Evolutionary conservation across 2,329 filamentous ascomycete genomes (phyloP).

Genomic region (Whalleya microplaca): DNA sequence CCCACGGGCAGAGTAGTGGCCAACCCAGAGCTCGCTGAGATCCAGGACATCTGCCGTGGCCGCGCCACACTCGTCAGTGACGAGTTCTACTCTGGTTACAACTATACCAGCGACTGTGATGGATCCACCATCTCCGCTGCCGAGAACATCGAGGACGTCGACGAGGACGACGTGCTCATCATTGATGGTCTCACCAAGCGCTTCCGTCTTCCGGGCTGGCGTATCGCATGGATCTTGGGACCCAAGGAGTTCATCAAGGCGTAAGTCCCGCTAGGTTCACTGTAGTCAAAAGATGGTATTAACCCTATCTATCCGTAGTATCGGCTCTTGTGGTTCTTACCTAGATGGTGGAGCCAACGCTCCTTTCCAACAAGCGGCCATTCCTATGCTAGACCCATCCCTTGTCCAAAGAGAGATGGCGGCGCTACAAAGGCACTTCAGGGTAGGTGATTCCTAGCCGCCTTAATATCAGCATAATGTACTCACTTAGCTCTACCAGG

Average conservation of each 20-base stretch:
- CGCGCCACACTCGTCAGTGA: conserved; percentile 92
- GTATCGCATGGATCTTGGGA: conserved; percentile 93
- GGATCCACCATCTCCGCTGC: conserved; percentile 87
- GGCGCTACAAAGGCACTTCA: conserved; percentile 87
- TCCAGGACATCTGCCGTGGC: conserved; percentile 90
- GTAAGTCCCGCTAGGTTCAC: conserved; percentile 41
- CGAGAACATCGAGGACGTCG: conserved; percentile 86
- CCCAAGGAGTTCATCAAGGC: conserved; percentile 96
- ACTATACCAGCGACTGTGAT: conserved; percentile 92
- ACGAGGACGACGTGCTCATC: conserved; percentile 89
- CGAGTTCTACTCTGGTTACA: conserved; percentile 96
- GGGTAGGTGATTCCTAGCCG: conserved; percentile 42
- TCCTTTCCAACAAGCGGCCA: conserved; percentile 91
- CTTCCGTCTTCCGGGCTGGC: conserved; percentile 94
- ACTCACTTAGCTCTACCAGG: conserved; percentile 44
- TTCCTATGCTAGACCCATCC: conserved; percentile 87
- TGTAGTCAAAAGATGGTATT: conserved; percentile 4
- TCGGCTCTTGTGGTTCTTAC: conserved; percentile 90
- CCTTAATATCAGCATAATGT: not conserved
- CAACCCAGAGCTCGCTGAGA: conserved; percentile 83
- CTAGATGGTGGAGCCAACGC: conserved; percentile 94
- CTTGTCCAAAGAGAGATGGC: conserved; percentile 85
- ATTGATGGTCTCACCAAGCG: conserved; percentile 96
- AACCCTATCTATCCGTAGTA: conserved; percentile 45
- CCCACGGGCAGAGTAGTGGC: conserved; percentile 87